Base-by-base conservation (phyloP, 345 rosid genomes). In the Pistacia integerrima region DNA sequence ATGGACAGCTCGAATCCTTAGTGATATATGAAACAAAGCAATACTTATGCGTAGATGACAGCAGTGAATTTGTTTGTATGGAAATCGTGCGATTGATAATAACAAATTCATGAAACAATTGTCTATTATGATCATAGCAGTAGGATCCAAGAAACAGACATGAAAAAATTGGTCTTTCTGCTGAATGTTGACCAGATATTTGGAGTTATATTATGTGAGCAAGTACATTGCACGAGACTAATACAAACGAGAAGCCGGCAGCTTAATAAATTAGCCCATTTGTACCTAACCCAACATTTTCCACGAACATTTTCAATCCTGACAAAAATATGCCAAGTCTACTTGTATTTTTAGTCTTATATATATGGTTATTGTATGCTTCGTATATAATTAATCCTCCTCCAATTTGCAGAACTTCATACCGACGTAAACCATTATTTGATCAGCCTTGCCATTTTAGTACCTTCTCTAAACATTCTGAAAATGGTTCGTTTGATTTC, bases 231-330 rank as follows among this genome's bases (percentile, higher is more conserved):
- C 8, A 63, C 4, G 22, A 22, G 54, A 72, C 28, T 5, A 5
- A 44, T 30, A 70, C 14, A 54, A 70, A 70, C 35, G 28, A 55
- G 62, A 70, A 56, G 76, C 76, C 76, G 68, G 68, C 76, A 63
- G 55, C 28, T 35, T 14, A 9, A 5, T 61, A 8, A 9, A 2
- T 46, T 10, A 1, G 20, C 16, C 35, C 65, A 35, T 71, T 59
- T 22, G n/a, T 11, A 59, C 74, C 64, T 36, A 71, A 57, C 22
- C 14, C 51, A 70, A 56, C 30, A 17, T 11, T 41, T 22, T 2
- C 16, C 70, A 46, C 14, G 13, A 22, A 35, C 20, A 12, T 35
- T 67, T 12, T 8, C 36, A 67, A 13, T 13, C 36, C 1, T 25
- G 36, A 10, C 38, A 67, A 67, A 25, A 12, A 3, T 54, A 3